Percentiles rank a stretch among this genome's conserved stretches.
Conservation (phyloP, 2,329 filamentous ascomycete genomes). For the Aspergillus piperis region DNA sequence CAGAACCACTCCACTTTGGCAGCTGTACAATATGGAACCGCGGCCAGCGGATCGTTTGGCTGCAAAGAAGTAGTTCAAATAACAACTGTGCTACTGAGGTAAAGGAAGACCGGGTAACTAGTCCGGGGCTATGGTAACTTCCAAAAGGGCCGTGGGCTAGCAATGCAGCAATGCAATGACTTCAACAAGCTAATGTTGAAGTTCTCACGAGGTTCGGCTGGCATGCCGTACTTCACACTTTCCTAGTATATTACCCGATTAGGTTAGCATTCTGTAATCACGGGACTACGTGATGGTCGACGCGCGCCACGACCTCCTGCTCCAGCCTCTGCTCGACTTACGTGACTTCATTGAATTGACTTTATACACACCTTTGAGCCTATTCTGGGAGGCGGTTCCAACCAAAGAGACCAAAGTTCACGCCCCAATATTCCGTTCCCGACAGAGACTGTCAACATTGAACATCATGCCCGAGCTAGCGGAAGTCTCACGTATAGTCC, state of each 20-base stretch:
- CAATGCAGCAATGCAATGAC: no score
- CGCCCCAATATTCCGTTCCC: background rate
- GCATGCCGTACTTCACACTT: background rate
- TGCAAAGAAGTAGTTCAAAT: background rate
- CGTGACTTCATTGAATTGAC: background rate
- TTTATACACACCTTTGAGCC: background rate
- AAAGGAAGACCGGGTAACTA: no score
- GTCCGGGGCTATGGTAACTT: background rate
- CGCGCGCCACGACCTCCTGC: slow-evolving; percentile 16
- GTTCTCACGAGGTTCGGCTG: slow-evolving; percentile 6
- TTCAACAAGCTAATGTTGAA: background rate
- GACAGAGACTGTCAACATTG: background rate
- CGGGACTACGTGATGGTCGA: slow-evolving; percentile 30
- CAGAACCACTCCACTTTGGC: slow-evolving; percentile 47
- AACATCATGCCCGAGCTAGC: slow-evolving; percentile 51
- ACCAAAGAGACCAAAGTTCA: background rate
- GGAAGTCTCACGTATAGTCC: slow-evolving; percentile 78
- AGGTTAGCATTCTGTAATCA: slow-evolving; percentile 20
- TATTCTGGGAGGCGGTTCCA: background rate
- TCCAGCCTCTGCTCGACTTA: background rate
- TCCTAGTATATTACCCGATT: slow-evolving; percentile 8
- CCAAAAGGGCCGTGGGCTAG: background rate
- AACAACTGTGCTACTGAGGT: background rate
- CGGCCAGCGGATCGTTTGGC: background rate
- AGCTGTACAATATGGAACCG: background rate